Base-by-base conservation (phyloP, 192 early-diverging fungal species). In the Backusella tuberculispora region DNA sequence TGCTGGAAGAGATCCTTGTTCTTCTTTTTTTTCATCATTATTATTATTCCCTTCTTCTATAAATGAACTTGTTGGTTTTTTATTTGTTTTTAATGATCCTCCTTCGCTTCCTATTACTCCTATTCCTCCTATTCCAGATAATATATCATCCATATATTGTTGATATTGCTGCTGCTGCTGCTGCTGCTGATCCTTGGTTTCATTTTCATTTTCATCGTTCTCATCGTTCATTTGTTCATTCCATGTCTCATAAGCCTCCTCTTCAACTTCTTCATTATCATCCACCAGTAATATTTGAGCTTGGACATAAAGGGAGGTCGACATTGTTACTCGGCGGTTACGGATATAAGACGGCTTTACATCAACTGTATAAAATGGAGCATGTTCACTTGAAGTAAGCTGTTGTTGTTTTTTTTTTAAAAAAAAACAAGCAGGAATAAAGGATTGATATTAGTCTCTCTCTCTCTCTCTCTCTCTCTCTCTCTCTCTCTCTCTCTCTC, bases 331-430 rank as follows among this genome's bases (percentile, higher is more conserved):
- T 34, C 46, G 69, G 72, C 9, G 64, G 53, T 60, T 60, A 26
- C 53, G 53, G 74, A n/a, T 86, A 72, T 42, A 76, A 70, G 3
- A 66, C 65, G 42, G 38, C 21, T 34, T 48, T 73, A 44, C 12
- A 50, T 13, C 79, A 72, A n/a, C 43, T 26, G 44, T 69, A 69
- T 69, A 69, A 69, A 45, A 42, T n/a, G 68, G 15, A 29, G 68
- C 68, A 45, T 69, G 68, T 69, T 94, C 92, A 73, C 81, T 89
- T 0, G 93, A 92, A 3, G 92, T 94, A 84, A 88, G 79, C 12
- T 69, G 15, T 13, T 19, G n/a, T 53, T 24, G 19, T 50, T 50
- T 26, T 56, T 56, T 56, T 56, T 56, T 24, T 56, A 6, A 56
- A 56, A 56, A 29, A 47, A 29, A 69, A 46, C 34, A 73, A 7